phyloP scores from a whole-genome alignment of 139 green algal species.

The Medakamo hakoo region DNA sequence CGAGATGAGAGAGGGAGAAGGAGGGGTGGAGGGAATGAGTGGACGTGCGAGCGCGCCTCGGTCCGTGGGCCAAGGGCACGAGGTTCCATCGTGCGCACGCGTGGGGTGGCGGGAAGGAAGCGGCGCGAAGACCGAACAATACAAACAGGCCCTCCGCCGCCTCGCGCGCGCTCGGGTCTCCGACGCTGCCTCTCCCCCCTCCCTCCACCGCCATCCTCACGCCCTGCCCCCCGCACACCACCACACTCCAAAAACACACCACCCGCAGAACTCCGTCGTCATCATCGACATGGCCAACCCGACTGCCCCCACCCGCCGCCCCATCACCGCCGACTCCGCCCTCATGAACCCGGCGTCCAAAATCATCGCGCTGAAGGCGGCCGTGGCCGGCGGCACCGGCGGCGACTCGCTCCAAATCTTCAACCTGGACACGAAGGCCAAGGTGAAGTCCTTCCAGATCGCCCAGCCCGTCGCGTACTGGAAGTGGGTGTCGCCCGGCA shows the following conservation, averaged over 20 bases:
- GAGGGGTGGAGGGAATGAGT: not conserved
- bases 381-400: slow-evolving; percentile 23
- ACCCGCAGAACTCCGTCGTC: slow-evolving; percentile 21
- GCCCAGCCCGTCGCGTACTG: slow-evolving; percentile 88
- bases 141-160: too few relatives aligned
- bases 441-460: slow-evolving; percentile 93
- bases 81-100: too few relatives aligned
- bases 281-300: slow-evolving; percentile 85
- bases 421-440: slow-evolving; percentile 95
- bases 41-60: not conserved
- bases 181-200: not conserved
- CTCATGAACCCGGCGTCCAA: slow-evolving; percentile 89
- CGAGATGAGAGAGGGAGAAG: slow-evolving; percentile 15
- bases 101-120: too few relatives aligned
- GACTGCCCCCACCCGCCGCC: slow-evolving; percentile 55
- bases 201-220: not conserved
- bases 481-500: slow-evolving; percentile 81
- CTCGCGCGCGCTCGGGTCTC: too few relatives aligned
- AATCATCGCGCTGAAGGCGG: slow-evolving; percentile 88
- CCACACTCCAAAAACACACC: too few relatives aligned
- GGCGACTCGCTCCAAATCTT: slow-evolving; percentile 92
- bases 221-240: not conserved
- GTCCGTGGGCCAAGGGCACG: too few relatives aligned
- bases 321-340: slow-evolving; percentile 92
- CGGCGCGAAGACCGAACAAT: too few relatives aligned